These are phyloP conservation scores for Alternaria brassicicola DNA, from an alignment of 2,329 filamentous ascomycete species.

Conservation along the genomic window DNA sequence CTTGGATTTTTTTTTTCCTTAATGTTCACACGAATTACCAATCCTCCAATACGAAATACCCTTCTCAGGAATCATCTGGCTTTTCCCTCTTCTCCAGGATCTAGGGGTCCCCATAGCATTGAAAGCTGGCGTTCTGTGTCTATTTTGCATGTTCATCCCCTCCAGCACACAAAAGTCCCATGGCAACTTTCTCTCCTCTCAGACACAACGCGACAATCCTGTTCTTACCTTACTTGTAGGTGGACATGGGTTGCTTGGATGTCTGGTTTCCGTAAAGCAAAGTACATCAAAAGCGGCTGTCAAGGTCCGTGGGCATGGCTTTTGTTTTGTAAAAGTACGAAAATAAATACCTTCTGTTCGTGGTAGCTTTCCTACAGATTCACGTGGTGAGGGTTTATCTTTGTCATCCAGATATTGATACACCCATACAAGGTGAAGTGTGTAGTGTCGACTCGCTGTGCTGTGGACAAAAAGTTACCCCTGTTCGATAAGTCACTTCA, in stretches of 20 bases:
- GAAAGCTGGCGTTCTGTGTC: slow-evolving; percentile 37
- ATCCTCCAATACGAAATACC: slow-evolving; percentile 32
- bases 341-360: slow-evolving; percentile 17
- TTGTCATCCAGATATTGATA: background rate
- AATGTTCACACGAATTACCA: slow-evolving; percentile 34
- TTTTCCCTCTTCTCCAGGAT: slow-evolving; percentile 20
- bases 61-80: slow-evolving; percentile 23
- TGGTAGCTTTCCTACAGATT: background rate
- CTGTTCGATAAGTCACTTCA: background rate
- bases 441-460: background rate
- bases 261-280: slow-evolving; percentile 4
- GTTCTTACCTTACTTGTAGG: slow-evolving; percentile 19
- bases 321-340: slow-evolving; percentile 32
- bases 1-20: slow-evolving; percentile 15
- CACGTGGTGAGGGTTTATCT: background rate
- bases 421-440: background rate
- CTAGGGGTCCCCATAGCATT: slow-evolving; percentile 30
- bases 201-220: slow-evolving; percentile 41
- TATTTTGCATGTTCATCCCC: slow-evolving; percentile 29
- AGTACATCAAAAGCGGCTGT: slow-evolving; percentile 22
- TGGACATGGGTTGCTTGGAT: slow-evolving; percentile 4
- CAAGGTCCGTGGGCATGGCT: slow-evolving; percentile 5
- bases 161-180: slow-evolving; percentile 14
- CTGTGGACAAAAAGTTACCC: background rate
- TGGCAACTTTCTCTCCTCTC: slow-evolving; percentile 18